Base-by-base conservation (phyloP, 1,284 basidiomycete species). In the Termitomyces sp. region DNA sequence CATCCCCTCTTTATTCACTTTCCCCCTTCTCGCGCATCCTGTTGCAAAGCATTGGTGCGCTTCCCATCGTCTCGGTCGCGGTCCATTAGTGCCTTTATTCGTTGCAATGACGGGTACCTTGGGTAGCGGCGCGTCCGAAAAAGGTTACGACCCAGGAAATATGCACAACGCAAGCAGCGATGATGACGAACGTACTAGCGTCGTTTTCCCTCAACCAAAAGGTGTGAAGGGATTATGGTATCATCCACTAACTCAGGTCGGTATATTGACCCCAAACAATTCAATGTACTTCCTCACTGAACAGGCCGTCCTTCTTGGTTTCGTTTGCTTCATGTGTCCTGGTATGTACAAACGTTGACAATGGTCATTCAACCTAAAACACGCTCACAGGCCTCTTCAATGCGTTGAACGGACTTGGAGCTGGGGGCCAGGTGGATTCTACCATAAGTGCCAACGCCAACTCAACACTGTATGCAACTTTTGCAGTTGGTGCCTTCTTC, bases 311-410 rank as follows among this genome's bases (percentile, higher is more conserved):
- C 72, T 88, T 72, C 73, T 88, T 53, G 85, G 84, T 26, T 77
- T 88, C 57, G 81, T 88, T 33, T 88, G 85, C 62, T 80, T 80
- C 64, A 78, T 86, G 80, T 81, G 84, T 64, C 82, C 82, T 44
- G 83, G 82, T 68, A 66, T 68, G 62, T 75, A 71, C 24, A 31
- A 52, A 31, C 26, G 12, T 19, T 30, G 50, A 9, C 30, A 19
- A 5, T 24, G 5, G 2, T 47, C 44, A 38, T 56, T 6, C 55
- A 39, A 12, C 15, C 9, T 54, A 15, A 10, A 40, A 38, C 31
- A 42, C 24, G 10, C 24, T 21, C 44, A 12, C 54, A 73, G 77
- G 79, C 40, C 69, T 81, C 19, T 82, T 80, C 68, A 82, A 82
- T 58, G 74, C 77, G 17, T 62, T 79, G 62, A 82, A 78, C 58